A percentile compares a stretch with the other conserved stretches of the same genome.
Evolutionary conservation across 495 filamentous ascomycete genomes (phyloP).

Genomic region (Daldinia childiae): DNA sequence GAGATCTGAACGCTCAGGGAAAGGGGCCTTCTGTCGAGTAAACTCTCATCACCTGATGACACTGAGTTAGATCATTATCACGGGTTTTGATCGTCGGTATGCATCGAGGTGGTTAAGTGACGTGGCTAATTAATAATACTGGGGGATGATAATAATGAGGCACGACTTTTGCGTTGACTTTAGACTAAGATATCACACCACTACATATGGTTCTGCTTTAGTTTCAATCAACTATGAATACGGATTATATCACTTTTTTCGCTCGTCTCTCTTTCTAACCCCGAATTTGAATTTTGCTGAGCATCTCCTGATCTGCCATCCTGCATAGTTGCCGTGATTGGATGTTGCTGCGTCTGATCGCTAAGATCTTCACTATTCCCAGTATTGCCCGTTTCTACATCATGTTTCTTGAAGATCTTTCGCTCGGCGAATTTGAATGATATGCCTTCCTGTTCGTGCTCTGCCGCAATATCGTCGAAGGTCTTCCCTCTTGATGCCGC

Average conservation of each 20-base stretch:
- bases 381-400: slow-evolving; percentile 14
- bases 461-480: slow-evolving; percentile 70
- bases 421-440: slow-evolving; percentile 57
- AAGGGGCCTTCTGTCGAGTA: slow-evolving; percentile 47
- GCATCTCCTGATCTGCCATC: neutral
- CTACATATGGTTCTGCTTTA: slow-evolving; percentile 13
- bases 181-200: slow-evolving; percentile 34
- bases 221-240: slow-evolving; percentile 3
- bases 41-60: neutral
- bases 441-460: slow-evolving; percentile 46
- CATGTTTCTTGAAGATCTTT: slow-evolving; percentile 14
- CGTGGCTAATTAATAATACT: slow-evolving; percentile 14
- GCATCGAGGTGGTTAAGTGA: neutral
- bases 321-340: neutral
- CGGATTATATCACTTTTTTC: neutral
- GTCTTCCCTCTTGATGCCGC: slow-evolving; percentile 66
- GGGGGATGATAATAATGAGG: slow-evolving; percentile 35
- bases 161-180: slow-evolving; percentile 31
- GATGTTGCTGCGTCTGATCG: neutral
- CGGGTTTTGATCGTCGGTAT: neutral
- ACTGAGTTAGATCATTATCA: neutral
- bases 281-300: neutral
- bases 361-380: neutral
- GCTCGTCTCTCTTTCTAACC: neutral
- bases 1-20: slow-evolving; percentile 52